These are phyloP conservation scores for Ramularia collo-cygni DNA, from an alignment of 2,329 filamentous ascomycete species.

Conservation along the genomic window DNA sequence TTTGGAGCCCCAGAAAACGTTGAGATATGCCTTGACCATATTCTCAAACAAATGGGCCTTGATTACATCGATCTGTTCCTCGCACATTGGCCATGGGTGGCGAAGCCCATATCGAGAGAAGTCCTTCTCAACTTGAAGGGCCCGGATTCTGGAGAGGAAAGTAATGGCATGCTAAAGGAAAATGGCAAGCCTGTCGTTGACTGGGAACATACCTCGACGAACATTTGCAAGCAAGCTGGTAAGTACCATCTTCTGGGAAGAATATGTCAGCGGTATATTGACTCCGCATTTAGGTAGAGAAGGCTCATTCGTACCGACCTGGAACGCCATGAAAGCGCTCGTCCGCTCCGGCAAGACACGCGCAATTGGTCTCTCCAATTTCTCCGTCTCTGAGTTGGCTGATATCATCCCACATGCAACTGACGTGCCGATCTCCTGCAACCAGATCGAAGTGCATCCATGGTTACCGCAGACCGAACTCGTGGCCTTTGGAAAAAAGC, in stretches of 20 bases:
- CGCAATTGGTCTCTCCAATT: slow-evolving; percentile 29
- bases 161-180: slow-evolving; percentile 8
- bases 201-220: slow-evolving; percentile 15
- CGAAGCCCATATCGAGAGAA: slow-evolving; percentile 12
- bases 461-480: slow-evolving; percentile 23
- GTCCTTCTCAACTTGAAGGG: slow-evolving; percentile 7
- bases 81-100: slow-evolving; percentile 35
- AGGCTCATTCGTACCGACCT: slow-evolving; percentile 24
- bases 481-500: slow-evolving; percentile 18
- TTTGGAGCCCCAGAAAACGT: slow-evolving; percentile 20
- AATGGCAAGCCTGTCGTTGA: slow-evolving; percentile 17
- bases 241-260: neutral
- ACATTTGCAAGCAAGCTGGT: slow-evolving; percentile 11
- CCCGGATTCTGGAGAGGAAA: slow-evolving; percentile 5
- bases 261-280: neutral
- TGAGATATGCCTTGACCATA: slow-evolving; percentile 29
- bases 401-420: slow-evolving; percentile 21
- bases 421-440: slow-evolving; percentile 20
- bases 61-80: slow-evolving; percentile 39
- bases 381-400: slow-evolving; percentile 23
- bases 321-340: slow-evolving; percentile 25
- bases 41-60: slow-evolving; percentile 34
- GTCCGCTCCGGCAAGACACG: slow-evolving; percentile 23
- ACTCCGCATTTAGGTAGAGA: slow-evolving; percentile 9
- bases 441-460: slow-evolving; percentile 29